Base-by-base conservation (phyloP, 352 stramenopile species). In the Phytophthora sp. region DNA sequence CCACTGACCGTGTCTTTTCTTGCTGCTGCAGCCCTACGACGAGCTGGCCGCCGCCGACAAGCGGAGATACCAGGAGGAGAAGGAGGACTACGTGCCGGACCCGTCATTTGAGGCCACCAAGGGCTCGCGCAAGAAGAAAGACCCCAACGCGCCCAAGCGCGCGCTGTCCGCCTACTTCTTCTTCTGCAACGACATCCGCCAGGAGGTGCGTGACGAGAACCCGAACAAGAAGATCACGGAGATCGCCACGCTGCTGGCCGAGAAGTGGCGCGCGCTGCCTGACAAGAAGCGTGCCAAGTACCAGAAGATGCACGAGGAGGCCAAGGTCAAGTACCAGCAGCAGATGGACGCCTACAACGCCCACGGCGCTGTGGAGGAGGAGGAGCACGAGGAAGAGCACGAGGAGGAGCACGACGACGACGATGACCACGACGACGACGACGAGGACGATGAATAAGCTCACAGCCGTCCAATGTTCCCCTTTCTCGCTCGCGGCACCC, bases 91-190 rank as follows among this genome's bases (percentile, higher is more conserved):
- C 73, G 82, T 94, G 0, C 87, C 88, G 6, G 88, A 96, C 71
- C 85, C 84, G 50, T 87, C 79, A 26, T 95, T 92, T 35, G 84
- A 94, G 70, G 35, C 72, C 11, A 56, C 77, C 49, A 79, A 88
- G 69, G 66, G 73, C 39, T 64, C 77, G 24, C 84, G 84, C 60
- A 94, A 93, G 76, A 96, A 90, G 62, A 98, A 98, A 64, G 96
- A 98, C 75, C 92, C 92, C 13, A 91, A 92, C 62, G 94, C 94
- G 5, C 96, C 96, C 23, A 99, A 99, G 87, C 88, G 92, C 53
- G 91, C 95, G 66, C 86, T 97, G 67, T 98, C 90, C 18, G 90
- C 96, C 1, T 98, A 98, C 74, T 91, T 99, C 31, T 94, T 98
- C 65, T 99, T 98, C 69, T 97, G 94, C 63, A 98, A 98, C 65